Conservation (phyloP, 2,329 filamentous ascomycete genomes). For the Diaporthe aspalathi region DNA sequence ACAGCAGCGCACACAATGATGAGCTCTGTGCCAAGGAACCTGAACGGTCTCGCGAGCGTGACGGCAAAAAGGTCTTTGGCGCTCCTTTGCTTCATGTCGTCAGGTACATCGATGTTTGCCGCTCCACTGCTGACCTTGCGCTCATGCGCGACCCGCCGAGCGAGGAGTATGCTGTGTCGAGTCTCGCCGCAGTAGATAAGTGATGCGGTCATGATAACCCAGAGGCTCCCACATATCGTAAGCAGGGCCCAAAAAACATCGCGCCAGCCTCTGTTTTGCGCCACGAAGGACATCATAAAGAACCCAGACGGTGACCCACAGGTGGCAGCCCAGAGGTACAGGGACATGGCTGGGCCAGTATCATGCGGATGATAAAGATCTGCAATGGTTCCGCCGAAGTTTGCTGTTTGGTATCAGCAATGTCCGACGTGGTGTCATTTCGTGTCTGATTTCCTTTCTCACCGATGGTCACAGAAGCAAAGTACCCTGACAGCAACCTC, state of each 20-base stretch:
- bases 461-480: slow-evolving; percentile 50
- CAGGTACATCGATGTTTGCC: slow-evolving; percentile 48
- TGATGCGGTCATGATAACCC: slow-evolving; percentile 54
- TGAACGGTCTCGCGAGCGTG: slow-evolving; percentile 58
- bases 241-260: slow-evolving; percentile 58
- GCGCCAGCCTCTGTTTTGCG: slow-evolving; percentile 55
- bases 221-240: slow-evolving; percentile 56
- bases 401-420: slow-evolving; percentile 43
- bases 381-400: slow-evolving; percentile 57
- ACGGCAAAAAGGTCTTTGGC: slow-evolving; percentile 53
- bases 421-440: rapidly evolving
- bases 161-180: slow-evolving; percentile 52
- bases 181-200: slow-evolving; percentile 52
- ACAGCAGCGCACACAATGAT: slow-evolving; percentile 60
- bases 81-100: slow-evolving; percentile 50
- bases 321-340: slow-evolving; percentile 58
- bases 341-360: slow-evolving; percentile 51
- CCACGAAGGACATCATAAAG: slow-evolving; percentile 58
- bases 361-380: slow-evolving; percentile 56
- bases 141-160: slow-evolving; percentile 48
- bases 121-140: slow-evolving; percentile 43
- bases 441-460: not conserved
- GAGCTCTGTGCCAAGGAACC: slow-evolving; percentile 58
- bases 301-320: slow-evolving; percentile 58
- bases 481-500: slow-evolving; percentile 57